Evolutionary conservation across 1,284 basidiomycete genomes (phyloP).

Genomic region (Anthracocystis panici-leucophaei): DNA sequence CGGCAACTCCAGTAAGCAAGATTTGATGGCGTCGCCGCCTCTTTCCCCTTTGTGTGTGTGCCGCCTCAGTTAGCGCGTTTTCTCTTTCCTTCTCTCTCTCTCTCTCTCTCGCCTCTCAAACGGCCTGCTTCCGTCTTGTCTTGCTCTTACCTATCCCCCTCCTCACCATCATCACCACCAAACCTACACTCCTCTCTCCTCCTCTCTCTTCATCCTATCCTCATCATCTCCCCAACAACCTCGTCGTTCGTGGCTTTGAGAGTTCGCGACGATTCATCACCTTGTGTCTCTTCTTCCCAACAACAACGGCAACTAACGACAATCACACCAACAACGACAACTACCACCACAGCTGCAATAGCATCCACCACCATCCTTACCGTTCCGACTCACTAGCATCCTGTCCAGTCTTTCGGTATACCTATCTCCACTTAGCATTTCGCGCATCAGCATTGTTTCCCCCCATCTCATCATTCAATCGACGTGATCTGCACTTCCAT

Average conservation of each 20-base stretch:
- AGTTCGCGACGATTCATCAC: conserved; percentile 37
- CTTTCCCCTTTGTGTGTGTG: background rate
- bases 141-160: background rate
- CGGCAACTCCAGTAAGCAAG: background rate
- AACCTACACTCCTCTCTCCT: background rate
- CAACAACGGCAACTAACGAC: conserved; percentile 8
- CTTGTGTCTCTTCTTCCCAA: background rate
- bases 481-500: conserved; percentile 32
- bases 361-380: conserved; percentile 15
- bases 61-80: background rate
- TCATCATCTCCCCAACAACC: conserved; percentile 11
- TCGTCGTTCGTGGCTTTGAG: conserved; percentile 40
- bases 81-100: background rate
- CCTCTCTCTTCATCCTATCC: background rate
- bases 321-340: background rate
- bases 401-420: conserved; percentile 19
- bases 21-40: background rate
- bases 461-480: background rate
- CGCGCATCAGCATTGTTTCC: conserved; percentile 26
- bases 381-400: conserved; percentile 18
- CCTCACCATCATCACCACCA: background rate
- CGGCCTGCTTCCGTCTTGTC: conserved; percentile 2
- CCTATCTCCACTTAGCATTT: conserved; percentile 20
- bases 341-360: conserved; percentile 29
- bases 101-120: background rate